Percentiles rank a stretch among this genome's conserved stretches.
Conservation (phyloP, 441 rosid species). For the Gossypium davidsonii region DNA sequence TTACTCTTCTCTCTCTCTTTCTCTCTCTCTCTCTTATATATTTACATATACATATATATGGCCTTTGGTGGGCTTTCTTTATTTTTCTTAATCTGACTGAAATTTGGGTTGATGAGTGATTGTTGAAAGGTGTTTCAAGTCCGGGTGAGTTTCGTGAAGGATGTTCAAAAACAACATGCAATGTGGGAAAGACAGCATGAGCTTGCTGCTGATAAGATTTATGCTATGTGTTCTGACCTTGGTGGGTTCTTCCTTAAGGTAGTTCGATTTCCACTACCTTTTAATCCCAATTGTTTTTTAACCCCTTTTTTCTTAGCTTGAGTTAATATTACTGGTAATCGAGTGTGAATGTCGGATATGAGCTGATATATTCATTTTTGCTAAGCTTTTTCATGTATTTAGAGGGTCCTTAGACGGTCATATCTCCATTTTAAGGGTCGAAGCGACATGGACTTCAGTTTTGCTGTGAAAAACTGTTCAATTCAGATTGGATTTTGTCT, state of each 20-base stretch:
- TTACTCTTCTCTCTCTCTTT: background rate
- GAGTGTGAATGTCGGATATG: background rate
- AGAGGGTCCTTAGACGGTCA: background rate
- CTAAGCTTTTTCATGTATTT: background rate
- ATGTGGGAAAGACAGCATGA: constrained; percentile 96
- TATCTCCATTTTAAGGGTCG: background rate
- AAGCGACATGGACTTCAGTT: background rate
- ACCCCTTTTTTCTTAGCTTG: background rate
- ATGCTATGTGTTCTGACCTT: constrained; percentile 81
- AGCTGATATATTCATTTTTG: background rate
- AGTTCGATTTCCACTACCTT: background rate
- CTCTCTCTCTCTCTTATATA: background rate
- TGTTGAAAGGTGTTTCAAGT: constrained; percentile 60
- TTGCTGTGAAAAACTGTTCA: background rate
- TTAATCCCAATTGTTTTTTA: background rate
- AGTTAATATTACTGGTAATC: background rate
- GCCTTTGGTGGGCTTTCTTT: background rate
- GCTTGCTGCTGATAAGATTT: constrained; percentile 77
- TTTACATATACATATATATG: background rate
- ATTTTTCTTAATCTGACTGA: background rate
- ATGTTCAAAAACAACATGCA: constrained; percentile 62
- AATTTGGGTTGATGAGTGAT: constrained; percentile 10
- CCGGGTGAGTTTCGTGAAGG: constrained; percentile 67
- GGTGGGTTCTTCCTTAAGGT: constrained; percentile 98
- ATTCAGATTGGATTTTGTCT: constrained; percentile 12